Conservation (phyloP, 495 filamentous ascomycete species). For the Antarctomyces pellizariae region DNA sequence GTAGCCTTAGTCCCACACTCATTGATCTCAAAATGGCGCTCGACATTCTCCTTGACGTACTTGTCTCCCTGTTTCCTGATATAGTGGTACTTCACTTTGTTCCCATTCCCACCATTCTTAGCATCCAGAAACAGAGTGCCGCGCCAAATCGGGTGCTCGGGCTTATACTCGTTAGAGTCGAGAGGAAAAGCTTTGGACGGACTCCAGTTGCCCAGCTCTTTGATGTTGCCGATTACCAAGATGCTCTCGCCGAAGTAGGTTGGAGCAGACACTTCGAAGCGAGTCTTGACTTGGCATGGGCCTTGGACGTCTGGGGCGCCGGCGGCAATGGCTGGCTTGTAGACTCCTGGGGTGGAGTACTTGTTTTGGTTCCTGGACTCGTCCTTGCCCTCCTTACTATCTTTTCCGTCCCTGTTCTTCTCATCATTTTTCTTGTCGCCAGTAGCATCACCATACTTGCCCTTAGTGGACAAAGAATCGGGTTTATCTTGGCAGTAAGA, state of each 20-base stretch:
- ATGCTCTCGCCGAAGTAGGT: constrained; percentile 27
- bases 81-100: constrained; percentile 15
- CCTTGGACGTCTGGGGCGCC: constrained; percentile 16
- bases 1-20: constrained; percentile 12
- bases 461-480: no score
- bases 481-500: no score
- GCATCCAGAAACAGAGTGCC: constrained; percentile 10
- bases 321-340: constrained; percentile 16
- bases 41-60: constrained; percentile 16
- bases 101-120: no score
- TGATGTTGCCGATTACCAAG: constrained; percentile 16
- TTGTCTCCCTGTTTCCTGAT: constrained; percentile 17
- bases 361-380: no score
- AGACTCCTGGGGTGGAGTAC: constrained; percentile 22
- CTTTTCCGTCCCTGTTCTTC: constrained; percentile 21
- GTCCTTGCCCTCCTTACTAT: constrained; percentile 18
- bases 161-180: constrained; percentile 9
- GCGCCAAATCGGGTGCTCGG: constrained; percentile 15
- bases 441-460: no score
- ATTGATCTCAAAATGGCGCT: constrained; percentile 15
- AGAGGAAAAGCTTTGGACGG: constrained; percentile 9
- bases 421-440: no score
- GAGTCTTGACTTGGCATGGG: constrained; percentile 16
- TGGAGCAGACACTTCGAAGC: constrained; percentile 20
- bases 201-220: constrained; percentile 13